These are phyloP conservation scores for Huntiella omanensis DNA, from an alignment of 2,329 filamentous ascomycete genomes.

Conservation along the genomic window DNA sequence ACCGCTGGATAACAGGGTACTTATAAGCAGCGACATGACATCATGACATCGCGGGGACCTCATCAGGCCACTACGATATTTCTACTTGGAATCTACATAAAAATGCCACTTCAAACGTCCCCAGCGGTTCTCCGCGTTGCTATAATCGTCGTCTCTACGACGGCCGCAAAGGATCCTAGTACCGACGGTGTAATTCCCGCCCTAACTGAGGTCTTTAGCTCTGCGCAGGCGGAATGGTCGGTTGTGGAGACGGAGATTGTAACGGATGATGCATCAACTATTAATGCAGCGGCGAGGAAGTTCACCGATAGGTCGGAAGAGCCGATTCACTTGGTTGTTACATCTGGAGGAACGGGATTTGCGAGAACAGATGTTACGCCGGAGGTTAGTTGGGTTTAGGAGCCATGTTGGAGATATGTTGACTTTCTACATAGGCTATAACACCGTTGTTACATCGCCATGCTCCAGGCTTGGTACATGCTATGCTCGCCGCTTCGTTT, in stretches of 20 bases:
- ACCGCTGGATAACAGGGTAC: neutral
- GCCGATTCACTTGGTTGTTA: slow-evolving; percentile 57
- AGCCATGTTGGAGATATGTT: neutral
- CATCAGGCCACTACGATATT: too few relatives aligned
- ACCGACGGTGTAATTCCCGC: slow-evolving; percentile 60
- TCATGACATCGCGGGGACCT: too few relatives aligned
- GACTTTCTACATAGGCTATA: slow-evolving; percentile 41
- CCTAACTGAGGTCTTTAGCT: slow-evolving; percentile 32
- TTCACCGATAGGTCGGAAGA: slow-evolving; percentile 53
- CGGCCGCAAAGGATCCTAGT: slow-evolving; percentile 59
- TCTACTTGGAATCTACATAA: neutral
- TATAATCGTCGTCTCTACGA: slow-evolving; percentile 80
- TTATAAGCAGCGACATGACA: too few relatives aligned
- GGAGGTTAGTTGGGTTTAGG: slow-evolving; percentile 36
- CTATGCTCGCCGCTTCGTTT: slow-evolving; percentile 74
- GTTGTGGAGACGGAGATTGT: slow-evolving; percentile 56
- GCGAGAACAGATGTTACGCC: slow-evolving; percentile 70
- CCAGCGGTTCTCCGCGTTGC: slow-evolving; percentile 27
- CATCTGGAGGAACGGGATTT: slow-evolving; percentile 88
- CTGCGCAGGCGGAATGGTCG: slow-evolving; percentile 40
- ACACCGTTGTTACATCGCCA: slow-evolving; percentile 60
- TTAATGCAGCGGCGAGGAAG: slow-evolving; percentile 50
- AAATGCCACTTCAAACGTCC: neutral
- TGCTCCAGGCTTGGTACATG: slow-evolving; percentile 82
- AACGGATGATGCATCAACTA: slow-evolving; percentile 52